A percentile compares a stretch with the other conserved stretches of the same genome.
These are phyloP conservation scores for Coccomyxa subellipsoidea DNA, from an alignment of 163 green algal genomes.

Conservation along the genomic window DNA sequence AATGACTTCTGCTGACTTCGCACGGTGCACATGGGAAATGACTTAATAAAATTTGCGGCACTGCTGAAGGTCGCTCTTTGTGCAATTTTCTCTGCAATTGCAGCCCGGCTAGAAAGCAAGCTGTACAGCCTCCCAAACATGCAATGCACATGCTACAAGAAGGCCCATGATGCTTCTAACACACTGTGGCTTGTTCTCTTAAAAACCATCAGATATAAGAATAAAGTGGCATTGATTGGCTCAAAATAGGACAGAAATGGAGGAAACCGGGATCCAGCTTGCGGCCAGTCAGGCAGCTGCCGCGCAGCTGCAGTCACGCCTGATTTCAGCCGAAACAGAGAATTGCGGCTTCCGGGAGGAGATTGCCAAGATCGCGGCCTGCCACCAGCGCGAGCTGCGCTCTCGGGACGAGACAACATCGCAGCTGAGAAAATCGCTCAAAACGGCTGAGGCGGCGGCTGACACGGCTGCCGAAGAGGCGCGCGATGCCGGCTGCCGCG, in stretches of 20 bases:
- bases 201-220: too few relatives aligned
- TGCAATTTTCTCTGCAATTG: too few relatives aligned
- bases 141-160: too few relatives aligned
- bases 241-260: background rate
- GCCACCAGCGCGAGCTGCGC: background rate
- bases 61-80: too few relatives aligned
- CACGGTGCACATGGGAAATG: too few relatives aligned
- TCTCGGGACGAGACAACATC: background rate
- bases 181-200: too few relatives aligned
- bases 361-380: background rate
- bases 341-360: background rate
- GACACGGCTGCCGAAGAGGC: background rate
- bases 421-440: background rate
- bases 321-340: background rate
- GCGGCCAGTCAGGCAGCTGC: background rate
- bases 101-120: too few relatives aligned
- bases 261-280: background rate
- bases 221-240: background rate
- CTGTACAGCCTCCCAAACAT: too few relatives aligned
- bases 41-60: too few relatives aligned
- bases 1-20: too few relatives aligned
- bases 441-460: too few relatives aligned
- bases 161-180: too few relatives aligned
- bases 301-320: background rate
- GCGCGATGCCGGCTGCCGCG: background rate